These are phyloP conservation scores for Pleoardoris graminearum DNA, from an alignment of 2,329 filamentous ascomycete genomes.

Conservation along the genomic window DNA sequence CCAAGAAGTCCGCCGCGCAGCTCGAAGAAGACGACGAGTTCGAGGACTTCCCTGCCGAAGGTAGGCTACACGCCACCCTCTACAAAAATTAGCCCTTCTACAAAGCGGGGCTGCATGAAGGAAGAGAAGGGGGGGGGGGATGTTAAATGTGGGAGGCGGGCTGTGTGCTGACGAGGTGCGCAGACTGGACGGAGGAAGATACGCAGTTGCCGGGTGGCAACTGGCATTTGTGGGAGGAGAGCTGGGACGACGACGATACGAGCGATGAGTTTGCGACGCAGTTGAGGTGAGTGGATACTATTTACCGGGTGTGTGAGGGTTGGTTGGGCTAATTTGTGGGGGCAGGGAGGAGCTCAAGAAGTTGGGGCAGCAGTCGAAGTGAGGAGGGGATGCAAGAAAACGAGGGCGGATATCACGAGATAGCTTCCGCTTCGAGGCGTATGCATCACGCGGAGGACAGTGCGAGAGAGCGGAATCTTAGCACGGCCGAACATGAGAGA, in stretches of 20 bases:
- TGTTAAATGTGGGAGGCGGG: too few relatives aligned
- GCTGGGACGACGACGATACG: constrained; percentile 98
- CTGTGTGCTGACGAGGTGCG: too few relatives aligned
- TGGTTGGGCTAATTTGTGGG: not conserved
- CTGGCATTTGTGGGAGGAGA: constrained; percentile 96
- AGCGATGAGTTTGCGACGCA: constrained; percentile 95
- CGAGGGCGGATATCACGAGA: not conserved
- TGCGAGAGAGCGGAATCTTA: not conserved
- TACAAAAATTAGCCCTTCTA: too few relatives aligned
- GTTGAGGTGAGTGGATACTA: constrained; percentile 72
- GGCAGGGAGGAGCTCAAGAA: constrained; percentile 91
- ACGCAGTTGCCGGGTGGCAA: constrained; percentile 78
- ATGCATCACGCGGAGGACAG: too few relatives aligned
- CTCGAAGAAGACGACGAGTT: constrained; percentile 99
- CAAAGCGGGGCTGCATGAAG: too few relatives aligned
- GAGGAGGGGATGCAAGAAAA: constrained; percentile 17
- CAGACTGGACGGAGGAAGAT: constrained; percentile 94
- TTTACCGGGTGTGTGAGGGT: not conserved
- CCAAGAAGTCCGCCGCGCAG: constrained; percentile 66
- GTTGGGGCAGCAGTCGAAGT: constrained; percentile 72
- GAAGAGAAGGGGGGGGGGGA: too few relatives aligned
- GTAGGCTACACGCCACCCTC: too few relatives aligned
- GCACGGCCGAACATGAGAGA: not conserved
- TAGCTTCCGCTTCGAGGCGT: too few relatives aligned
- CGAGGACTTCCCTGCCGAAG: constrained; percentile 96